Conservation (phyloP, 192 early-diverging fungal genomes). For the Gorgonomyces haynaldii region DNA sequence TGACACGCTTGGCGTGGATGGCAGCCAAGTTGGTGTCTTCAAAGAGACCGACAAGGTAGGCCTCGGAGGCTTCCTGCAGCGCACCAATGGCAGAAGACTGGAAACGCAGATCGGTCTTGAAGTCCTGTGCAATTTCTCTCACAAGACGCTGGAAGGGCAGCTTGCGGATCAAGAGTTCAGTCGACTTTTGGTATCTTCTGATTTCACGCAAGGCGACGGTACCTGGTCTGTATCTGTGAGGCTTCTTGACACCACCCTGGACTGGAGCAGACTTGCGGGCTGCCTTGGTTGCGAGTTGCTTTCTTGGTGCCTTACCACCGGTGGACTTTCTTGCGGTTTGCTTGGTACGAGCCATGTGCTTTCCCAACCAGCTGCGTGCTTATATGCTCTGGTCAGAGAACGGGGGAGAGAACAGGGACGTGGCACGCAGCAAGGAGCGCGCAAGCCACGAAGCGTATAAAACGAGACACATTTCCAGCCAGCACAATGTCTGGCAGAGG, state of each 20-base stretch:
- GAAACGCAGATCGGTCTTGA: constrained; percentile 98
- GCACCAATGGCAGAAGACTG: constrained; percentile 98
- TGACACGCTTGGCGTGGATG: constrained; percentile 99
- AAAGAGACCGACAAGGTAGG: constrained; percentile 65
- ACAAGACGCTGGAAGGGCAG: constrained; percentile 82
- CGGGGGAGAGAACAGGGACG: too few relatives aligned
- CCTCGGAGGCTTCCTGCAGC: constrained; percentile 96
- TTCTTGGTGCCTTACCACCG: constrained; percentile 97
- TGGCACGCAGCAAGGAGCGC: too few relatives aligned
- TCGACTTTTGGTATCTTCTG: constrained; percentile 70
- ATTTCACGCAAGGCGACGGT: constrained; percentile 77
- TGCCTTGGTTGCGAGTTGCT: constrained; percentile 86
- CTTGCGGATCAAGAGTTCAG: constrained; percentile 70
- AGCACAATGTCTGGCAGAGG: constrained; percentile 87
- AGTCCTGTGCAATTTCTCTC: constrained; percentile 98
- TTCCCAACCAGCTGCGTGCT: too few relatives aligned
- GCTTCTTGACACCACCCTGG: constrained; percentile 85
- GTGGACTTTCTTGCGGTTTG: constrained; percentile 99
- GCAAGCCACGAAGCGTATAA: constrained; percentile 9
- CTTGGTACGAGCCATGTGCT: constrained; percentile 70
- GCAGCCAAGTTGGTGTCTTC: constrained; percentile 99
- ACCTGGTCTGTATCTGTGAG: constrained; percentile 57
- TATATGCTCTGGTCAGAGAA: too few relatives aligned
- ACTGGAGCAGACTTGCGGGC: constrained; percentile 94
- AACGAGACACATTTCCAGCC: not conserved